Evolutionary conservation across 1,284 basidiomycete genomes (phyloP).

Genomic region (Apiotrichum gamsii): DNA sequence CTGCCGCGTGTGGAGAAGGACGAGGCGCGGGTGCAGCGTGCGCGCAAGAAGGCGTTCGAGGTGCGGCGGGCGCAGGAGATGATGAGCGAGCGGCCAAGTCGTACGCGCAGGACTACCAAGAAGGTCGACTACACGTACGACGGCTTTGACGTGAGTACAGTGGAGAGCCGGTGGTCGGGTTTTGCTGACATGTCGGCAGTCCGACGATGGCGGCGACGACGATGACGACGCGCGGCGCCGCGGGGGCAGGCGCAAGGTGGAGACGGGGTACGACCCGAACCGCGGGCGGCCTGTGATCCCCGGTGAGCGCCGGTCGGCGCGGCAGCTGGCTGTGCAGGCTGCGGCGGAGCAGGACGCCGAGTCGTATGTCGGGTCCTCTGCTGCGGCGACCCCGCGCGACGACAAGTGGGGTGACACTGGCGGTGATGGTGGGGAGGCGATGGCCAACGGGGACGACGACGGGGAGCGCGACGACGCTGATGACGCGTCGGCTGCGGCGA

Average conservation of each 20-base stretch:
- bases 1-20: slow-evolving; percentile 40
- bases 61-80: slow-evolving; percentile 9
- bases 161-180: neutral
- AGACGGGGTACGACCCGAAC: slow-evolving; percentile 10
- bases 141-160: slow-evolving; percentile 12
- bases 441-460: neutral
- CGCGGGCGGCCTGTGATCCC: slow-evolving; percentile 26
- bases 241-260: slow-evolving; percentile 3
- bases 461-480: neutral
- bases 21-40: slow-evolving; percentile 21
- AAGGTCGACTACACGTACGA: slow-evolving; percentile 42
- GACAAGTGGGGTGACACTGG: too few species aligned
- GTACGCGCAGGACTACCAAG: slow-evolving; percentile 32
- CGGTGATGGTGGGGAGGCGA: too few species aligned
- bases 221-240: slow-evolving; percentile 12
- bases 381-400: too few species aligned
- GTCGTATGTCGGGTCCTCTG: neutral
- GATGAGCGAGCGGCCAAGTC: slow-evolving; percentile 13
- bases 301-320: slow-evolving; percentile 34
- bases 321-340: slow-evolving; percentile 14
- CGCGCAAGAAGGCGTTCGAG: slow-evolving; percentile 27
- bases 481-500: neutral
- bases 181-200: neutral
- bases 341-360: neutral
- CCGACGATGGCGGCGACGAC: neutral